Percentiles rank a stretch among this genome's conserved stretches.
Evolutionary conservation across 2,329 filamentous ascomycete genomes (phyloP).

Genomic region (Triangularia verruculosa): DNA sequence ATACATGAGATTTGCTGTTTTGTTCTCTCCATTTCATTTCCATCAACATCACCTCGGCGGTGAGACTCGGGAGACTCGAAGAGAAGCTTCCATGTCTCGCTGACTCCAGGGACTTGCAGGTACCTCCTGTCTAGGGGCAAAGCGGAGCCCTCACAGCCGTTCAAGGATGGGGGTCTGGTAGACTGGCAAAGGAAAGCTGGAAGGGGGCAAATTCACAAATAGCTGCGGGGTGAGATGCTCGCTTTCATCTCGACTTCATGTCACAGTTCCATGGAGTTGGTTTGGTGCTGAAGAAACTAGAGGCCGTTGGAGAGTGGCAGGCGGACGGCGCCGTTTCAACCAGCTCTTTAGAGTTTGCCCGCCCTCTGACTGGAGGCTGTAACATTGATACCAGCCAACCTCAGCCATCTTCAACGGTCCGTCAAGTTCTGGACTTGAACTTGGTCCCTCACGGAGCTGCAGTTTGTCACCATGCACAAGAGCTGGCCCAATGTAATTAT

Average conservation of each 20-base stretch:
- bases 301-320: constrained; percentile 1
- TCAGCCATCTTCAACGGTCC: neutral
- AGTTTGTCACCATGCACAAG: neutral
- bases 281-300: neutral
- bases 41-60: neutral
- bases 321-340: constrained; percentile 4
- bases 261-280: neutral
- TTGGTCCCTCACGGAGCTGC: neutral
- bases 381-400: neutral
- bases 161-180: constrained; percentile 7
- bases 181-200: constrained; percentile 1
- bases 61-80: neutral
- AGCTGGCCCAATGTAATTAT: constrained; percentile 1
- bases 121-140: neutral
- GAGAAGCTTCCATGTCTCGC: neutral
- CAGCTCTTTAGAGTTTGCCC: neutral
- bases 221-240: constrained; percentile 7
- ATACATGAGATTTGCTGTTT: neutral
- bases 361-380: no score
- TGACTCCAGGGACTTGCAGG: neutral
- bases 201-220: constrained; percentile 6
- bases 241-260: neutral
- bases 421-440: neutral
- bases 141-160: constrained; percentile 3
- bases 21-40: neutral